Conservation (phyloP, 345 rosid genomes). For the Eucalyptus urophylla region DNA sequence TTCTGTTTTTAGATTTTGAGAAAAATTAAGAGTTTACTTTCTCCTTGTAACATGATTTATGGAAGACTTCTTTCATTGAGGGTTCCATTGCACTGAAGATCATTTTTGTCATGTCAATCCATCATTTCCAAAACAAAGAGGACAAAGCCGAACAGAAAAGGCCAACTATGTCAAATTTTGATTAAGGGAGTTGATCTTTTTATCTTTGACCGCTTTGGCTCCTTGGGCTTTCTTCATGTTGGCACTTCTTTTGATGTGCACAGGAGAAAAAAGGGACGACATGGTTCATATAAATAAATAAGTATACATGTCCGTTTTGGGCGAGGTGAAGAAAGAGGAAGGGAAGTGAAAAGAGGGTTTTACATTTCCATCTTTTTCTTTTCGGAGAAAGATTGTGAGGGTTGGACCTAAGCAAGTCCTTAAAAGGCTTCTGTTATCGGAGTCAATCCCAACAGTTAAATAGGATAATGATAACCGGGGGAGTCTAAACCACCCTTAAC, state of each 20-base stretch:
- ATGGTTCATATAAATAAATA: background rate
- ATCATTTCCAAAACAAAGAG: background rate
- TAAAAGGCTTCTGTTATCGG: too few relatives aligned
- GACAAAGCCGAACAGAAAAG: background rate
- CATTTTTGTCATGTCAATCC: background rate
- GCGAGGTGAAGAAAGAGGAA: background rate
- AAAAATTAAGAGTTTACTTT: too few relatives aligned
- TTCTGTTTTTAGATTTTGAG: background rate
- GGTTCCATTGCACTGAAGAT: background rate
- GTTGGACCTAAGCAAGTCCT: too few relatives aligned
- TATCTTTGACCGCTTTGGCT: background rate
- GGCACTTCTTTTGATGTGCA: background rate
- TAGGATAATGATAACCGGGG: too few relatives aligned
- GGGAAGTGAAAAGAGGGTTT: background rate
- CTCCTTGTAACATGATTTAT: background rate
- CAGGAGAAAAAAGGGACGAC: background rate
- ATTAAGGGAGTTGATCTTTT: background rate
- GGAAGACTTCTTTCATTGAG: background rate
- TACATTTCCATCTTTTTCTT: too few relatives aligned
- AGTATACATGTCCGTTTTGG: background rate
- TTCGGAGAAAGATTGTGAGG: too few relatives aligned
- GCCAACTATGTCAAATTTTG: background rate
- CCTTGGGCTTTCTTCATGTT: background rate
- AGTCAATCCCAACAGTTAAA: too few relatives aligned
- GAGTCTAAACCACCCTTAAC: too few relatives aligned